Percentiles rank a stretch among this genome's conserved stretches.
phyloP scores from a whole-genome alignment of 495 filamentous ascomycete species.

The Pyronema omphalodes region DNA sequence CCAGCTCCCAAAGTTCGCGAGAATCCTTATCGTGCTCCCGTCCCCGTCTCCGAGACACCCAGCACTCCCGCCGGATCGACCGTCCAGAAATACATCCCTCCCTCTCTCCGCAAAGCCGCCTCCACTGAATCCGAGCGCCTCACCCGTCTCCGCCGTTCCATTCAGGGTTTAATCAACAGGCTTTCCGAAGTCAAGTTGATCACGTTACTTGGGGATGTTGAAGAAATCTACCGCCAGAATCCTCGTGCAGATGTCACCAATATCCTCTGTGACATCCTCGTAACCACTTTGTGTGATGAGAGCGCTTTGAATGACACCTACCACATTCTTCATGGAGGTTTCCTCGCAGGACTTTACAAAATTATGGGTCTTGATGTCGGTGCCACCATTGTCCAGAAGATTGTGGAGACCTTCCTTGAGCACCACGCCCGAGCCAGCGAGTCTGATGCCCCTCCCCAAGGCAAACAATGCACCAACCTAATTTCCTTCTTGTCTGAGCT shows the following conservation, averaged over 20 bases:
- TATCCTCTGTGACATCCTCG: conserved; percentile 50
- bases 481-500: conserved; percentile 69
- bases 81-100: conserved; percentile 60
- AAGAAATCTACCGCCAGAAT: conserved; percentile 62
- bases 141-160: conserved; percentile 51
- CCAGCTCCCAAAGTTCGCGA: neutral
- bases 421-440: conserved; percentile 32
- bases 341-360: conserved; percentile 74
- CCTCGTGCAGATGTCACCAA: conserved; percentile 71
- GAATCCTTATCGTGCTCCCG: conserved; percentile 20
- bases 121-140: conserved; percentile 48
- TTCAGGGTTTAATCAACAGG: conserved; percentile 79
- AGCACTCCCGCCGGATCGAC: neutral
- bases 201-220: conserved; percentile 59
- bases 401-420: conserved; percentile 49
- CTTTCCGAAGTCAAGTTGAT: conserved; percentile 77
- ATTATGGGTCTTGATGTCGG: conserved; percentile 73
- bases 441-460: conserved; percentile 28
- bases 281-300: conserved; percentile 57
- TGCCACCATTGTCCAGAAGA: conserved; percentile 57
- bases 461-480: conserved; percentile 60
- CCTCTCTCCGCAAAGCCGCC: conserved; percentile 49
- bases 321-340: conserved; percentile 76
- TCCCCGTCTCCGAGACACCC: neutral
- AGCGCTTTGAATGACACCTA: conserved; percentile 67